Evolutionary conservation across 2,329 filamentous ascomycete genomes (phyloP), one percentile per base, ranked within the genome.

Genomic region (Ophiobolus disseminans): DNA sequence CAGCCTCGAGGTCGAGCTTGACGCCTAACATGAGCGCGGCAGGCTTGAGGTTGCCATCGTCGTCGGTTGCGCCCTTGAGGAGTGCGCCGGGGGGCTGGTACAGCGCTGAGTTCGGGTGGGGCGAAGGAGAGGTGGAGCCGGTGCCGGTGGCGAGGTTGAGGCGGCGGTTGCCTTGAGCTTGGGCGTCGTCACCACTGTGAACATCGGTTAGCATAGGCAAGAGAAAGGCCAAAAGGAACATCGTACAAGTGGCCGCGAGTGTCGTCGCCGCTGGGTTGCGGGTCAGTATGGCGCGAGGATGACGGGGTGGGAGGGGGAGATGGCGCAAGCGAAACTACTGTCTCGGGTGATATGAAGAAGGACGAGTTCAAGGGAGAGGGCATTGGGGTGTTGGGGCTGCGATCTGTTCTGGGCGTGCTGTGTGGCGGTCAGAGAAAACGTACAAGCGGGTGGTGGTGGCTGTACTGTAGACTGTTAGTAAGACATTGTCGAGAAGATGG

Each of bases 1-100:
- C 63, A 39, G 65, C 62, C 60, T 66, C 63, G 38, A 67, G 64
- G 65, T 76, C 73, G 50, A 76, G 44, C 62, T 76, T 73, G 51
- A 76, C 73, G 62, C 75, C 74, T 56, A 76, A 72, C 62, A 75
- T 75, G 57, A 75, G 54, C 50, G 62, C 68, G 56, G 70, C 73
- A 44, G 74, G 73, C 55, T 71, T 62, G 39, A 62, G 62, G 50
- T 70, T 31, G 5, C 70, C 36, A 62, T 57, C 25, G 71, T 71
- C 19, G 48, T 22, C 16, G 71, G 73, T 9, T 73, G 57, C 28
- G 8, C 28, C 28, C 28, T 31, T 31, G 13, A 31, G 16, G 13
- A 31, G 16, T 13, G 28, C n/a, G 13, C 28, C 28, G 2, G 28
- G 28, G 28, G 28, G 13, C 6, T 31, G 28, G 13, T 31, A 31